Base-by-base conservation (phyloP, 352 stramenopile genomes). In the Blastocystis hominis region DNA sequence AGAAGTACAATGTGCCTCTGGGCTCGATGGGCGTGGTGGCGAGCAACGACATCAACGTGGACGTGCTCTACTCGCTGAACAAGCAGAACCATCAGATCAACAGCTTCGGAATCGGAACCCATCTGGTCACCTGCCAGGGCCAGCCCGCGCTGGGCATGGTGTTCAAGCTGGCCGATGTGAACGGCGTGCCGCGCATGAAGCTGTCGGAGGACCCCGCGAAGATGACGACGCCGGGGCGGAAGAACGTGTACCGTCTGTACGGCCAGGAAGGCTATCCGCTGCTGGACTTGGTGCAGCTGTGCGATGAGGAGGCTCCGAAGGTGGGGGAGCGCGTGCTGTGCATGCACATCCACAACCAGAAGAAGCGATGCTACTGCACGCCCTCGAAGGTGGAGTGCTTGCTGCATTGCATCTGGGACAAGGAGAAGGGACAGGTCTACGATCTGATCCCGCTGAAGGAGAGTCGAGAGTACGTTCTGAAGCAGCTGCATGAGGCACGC, bases 21-120 rank as follows among this genome's bases (percentile, higher is more conserved):
- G 93, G 93, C 76, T 89, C 90, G 34, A 88, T 94, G 54, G 94
- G 91, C 87, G 98, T 99, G 90, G 96, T 98, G 2, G 96, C 96
- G 17, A 97, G 93, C 89, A 99, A 99, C 91, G 96, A 99, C 90
- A 98, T 99, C 91, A 99, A 99, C 91, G 96, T 98, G 91, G 91
- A 94, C 0, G 93, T 97, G 6, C 90, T 98, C 6, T 93, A 97
- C 86, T 95, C 94, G 15, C 90, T 98, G 3, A 96, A 95, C 79
- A 93, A 97, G 89, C 92, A 98, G 91, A 93, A 94, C 75, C 95
- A 99, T 90, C 93, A 95, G 61, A 97, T 98, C 79, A 95, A 97
- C 77, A 91, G 94, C 47, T 98, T 96, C 89, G 95, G 95, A 56
- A 98, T 98, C 89, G 95, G 95, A 13, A 97, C 95, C 50, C 92